Base-by-base conservation (phyloP, 2,329 filamentous ascomycete genomes). In the Aspergillus proliferans region DNA sequence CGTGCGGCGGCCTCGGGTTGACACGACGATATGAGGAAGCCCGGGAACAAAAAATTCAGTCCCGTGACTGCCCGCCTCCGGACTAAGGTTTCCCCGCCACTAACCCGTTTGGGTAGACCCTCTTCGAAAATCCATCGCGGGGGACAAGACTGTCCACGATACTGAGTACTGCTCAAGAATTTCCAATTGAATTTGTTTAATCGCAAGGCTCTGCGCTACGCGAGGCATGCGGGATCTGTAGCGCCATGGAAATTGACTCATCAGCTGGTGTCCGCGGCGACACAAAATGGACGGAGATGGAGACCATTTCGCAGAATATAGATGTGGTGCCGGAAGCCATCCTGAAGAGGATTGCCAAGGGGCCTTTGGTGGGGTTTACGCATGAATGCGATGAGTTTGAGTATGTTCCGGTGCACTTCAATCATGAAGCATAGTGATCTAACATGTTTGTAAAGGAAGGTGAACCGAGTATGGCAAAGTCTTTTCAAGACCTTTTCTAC, bases 401-500 rank as follows among this genome's bases (percentile, higher is more conserved):
- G 69, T 71, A 57, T 63, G 68, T 53, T 21, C 10, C 38, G 33
- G 39, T 38, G 26, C 18, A 34, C 6, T 10, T 7, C 24, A 14
- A 22, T 43, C 8, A 10, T 14, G 6, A 8, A 21, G 40, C 34
- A 43, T 3, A 36, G 24, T 24, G 2, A 33, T 43, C 51, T 58
- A 33, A 57, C 36, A 49, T 45, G 26, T 19, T 21, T 15, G 4
- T 36, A 49, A 49, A 70, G 67, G 42, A 62, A 68, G 48, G 52
- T 71, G 21, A 56, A 49, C 43, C 54, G 56, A 15, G 51, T 74
- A 36, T 74, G 72, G 66, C 59, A 66, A 40, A 67, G 63, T 41
- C 54, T 77, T 26, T 55, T 72, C 40, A 55, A 64, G 50, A 76
- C 74, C 41, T 68, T 72, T 52, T 65, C 64, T 22, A 65, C 60